These are phyloP conservation scores for Saturnispora hagleri DNA, from an alignment of 805 yeast species.

Conservation along the genomic window DNA sequence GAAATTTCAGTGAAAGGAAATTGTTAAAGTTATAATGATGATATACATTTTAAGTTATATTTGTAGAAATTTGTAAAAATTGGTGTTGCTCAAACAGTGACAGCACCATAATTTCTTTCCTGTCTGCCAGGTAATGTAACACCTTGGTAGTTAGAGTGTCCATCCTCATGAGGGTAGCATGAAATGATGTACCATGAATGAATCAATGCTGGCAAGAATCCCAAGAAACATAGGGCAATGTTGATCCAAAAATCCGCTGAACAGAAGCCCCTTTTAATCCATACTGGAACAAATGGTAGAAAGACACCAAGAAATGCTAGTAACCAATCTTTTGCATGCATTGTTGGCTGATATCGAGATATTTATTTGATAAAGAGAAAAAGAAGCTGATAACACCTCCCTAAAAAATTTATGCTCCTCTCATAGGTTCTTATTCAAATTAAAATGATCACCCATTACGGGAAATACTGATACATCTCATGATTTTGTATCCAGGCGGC, in stretches of 20 bases:
- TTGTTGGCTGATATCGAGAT: conserved; percentile 4
- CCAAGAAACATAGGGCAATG: conserved; percentile 58
- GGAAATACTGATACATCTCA: neutral
- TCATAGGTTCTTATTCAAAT: too few species aligned
- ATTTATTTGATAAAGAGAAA: neutral
- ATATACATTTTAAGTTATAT: neutral
- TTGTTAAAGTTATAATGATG: neutral
- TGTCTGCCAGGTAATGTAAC: conserved; percentile 31
- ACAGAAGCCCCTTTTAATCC: conserved; percentile 53
- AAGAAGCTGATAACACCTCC: neutral
- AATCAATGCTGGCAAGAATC: conserved; percentile 68
- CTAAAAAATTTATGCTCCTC: neutral
- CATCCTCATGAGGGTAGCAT: conserved; percentile 45
- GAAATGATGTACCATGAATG: conserved; percentile 76
- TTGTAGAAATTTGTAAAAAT: neutral
- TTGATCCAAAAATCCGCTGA: conserved; percentile 56
- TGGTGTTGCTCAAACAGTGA: conserved; percentile 9
- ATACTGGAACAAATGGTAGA: conserved; percentile 66
- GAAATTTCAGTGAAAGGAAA: neutral
- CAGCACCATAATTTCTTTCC: conserved; percentile 26
- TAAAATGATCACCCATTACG: neutral
- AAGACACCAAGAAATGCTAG: conserved; percentile 59
- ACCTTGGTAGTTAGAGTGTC: conserved; percentile 21
- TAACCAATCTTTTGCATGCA: conserved; percentile 41
- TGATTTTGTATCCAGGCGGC: too few species aligned